Evolutionary conservation across 495 filamentous ascomycete species (phyloP), one percentile per base, ranked within the genome.

Genomic region (Penicillium bialowiezense): DNA sequence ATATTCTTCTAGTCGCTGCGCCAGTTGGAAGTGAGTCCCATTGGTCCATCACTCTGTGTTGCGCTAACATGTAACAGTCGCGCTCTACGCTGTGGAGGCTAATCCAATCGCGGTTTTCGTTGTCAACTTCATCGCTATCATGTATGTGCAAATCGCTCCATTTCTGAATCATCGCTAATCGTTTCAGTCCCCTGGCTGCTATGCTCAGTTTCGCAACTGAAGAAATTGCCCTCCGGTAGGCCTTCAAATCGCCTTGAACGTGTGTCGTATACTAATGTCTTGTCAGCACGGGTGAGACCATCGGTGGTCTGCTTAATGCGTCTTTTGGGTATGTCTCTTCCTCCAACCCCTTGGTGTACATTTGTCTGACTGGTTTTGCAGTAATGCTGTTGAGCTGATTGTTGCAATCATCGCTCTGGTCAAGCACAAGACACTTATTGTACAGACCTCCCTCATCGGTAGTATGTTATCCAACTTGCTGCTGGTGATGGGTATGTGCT

Each of bases 381-480:
- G 65, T 37, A 97, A 96, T 58, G 91, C 91, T 5, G 90, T 96
- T 48, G 91, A 97, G 62, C 63, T 96, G 52, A 97, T 97, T 52
- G 87, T 97, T 31, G 84, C 89, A 14, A 85, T 97, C 55, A 85
- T 96, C 40, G 90, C 90, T 0, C 71, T 97, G 32, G 68, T 76
- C 17, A 71, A 91, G 42, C 62, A 76, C 29, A 76, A 97, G 68
- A 80, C 95, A 20, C 73, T 87, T 33, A 95, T 97, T 56, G 92
- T 96, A 3, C 88, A 96, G 66, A 95, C 91, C 1, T 97, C 91
- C 2, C 71, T 97, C 10, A 88, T 96, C 50, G 91, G 91, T 21
- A 88, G 83, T 63, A 96, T 96, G 64, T 71, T 97, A 14, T 96
- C 91, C 14, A 97, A 97, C 63, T 68, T 97, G 41, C 84, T 97